Evolutionary conservation across 2,329 filamentous ascomycete species (phyloP), one percentile per base, ranked within the genome.

Genomic region (Chaetomiaceae sp.): DNA sequence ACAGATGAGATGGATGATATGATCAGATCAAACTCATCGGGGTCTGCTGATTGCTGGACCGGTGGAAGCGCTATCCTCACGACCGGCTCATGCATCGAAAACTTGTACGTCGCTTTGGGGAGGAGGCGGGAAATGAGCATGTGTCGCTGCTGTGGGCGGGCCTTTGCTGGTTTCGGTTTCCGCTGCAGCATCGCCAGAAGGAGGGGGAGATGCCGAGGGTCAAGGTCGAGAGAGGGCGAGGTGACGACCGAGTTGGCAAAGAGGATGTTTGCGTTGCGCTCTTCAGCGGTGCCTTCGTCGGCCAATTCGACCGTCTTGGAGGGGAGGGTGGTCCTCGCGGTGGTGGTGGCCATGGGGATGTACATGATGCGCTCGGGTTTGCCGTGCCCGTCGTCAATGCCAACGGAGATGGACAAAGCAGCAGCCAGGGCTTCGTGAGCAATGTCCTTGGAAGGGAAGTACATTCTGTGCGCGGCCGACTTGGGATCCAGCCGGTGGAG

Each of bases 191-290:
- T 75, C 17, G 87, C 86, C 42, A 96, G 73, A 19, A 97, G 74
- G 8, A 96, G 77, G 2, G 93, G 92, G 14, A 99, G 74, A 70
- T 97, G 92, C 57, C 89, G 88, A 3, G 93, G 92, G 65, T 95
- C 89, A 30, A 99, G 75, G 66, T 99, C 93, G 44, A 97, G 75
- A 0, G 93, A 96, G 0, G 93, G 93, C 5, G 93, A 99, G 0
- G 93, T 99, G 54, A 97, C 83, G 41, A 99, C 92, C 5, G 95
- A 83, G 67, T 99, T 99, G 35, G 92, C 91, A 65, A 96, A 96
- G 14, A 99, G 75, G 34, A 99, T 93, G 65, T 99, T 99, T 43
- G 89, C 87, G 63, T 99, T 99, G 55, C 89, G 83, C 68, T 97
- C 90, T 58, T 87, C 86, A 10, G 79, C 76, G 33, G 81, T 85